These are phyloP conservation scores for Neurospora crassa DNA, from an alignment of 2,329 filamentous ascomycete species.

Conservation along the genomic window DNA sequence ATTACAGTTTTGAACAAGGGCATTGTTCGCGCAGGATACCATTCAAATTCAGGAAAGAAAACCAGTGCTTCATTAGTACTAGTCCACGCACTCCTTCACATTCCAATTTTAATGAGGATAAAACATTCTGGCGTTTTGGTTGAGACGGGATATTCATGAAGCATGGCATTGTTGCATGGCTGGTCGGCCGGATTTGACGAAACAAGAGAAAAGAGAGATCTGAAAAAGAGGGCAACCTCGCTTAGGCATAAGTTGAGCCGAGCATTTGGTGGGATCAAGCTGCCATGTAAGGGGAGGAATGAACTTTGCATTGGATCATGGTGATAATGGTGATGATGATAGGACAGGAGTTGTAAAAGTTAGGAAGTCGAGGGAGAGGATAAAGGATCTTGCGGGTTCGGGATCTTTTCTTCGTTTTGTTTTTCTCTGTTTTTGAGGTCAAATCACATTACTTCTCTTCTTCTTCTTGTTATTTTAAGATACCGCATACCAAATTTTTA, in stretches of 20 bases:
- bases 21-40: neutral
- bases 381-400: neutral
- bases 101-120: neutral
- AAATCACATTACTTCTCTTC: neutral
- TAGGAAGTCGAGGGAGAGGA: neutral
- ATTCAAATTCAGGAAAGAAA: neutral
- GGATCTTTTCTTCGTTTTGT: neutral
- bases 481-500: neutral
- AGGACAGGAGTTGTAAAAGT: neutral
- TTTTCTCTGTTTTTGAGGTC: neutral
- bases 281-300: neutral
- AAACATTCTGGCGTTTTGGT: neutral
- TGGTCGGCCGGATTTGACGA: neutral
- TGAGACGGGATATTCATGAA: neutral
- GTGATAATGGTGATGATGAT: neutral
- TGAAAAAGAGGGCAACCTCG: neutral
- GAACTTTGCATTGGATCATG: neutral
- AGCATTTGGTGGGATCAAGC: neutral
- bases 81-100: neutral
- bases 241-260: neutral
- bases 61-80: neutral
- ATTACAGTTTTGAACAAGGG: neutral
- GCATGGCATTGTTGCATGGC: neutral
- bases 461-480: neutral
- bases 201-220: neutral